Percentiles rank a stretch among this genome's conserved stretches.
phyloP scores from a whole-genome alignment of 345 rosid species.

The Populus simonii region DNA sequence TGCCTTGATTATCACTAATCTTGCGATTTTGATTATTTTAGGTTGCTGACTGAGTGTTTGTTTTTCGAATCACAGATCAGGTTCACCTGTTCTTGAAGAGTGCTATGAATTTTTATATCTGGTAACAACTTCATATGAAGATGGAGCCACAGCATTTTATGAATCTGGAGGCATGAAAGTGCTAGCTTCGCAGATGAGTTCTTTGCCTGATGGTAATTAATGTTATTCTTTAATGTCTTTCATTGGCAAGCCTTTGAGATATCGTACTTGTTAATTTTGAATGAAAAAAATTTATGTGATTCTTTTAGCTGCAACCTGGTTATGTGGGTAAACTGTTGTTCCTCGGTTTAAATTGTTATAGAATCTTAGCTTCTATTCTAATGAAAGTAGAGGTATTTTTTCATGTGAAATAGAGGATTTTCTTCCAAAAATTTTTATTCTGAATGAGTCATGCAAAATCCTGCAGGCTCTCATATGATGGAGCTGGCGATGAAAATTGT shows the following conservation, averaged over 20 bases:
- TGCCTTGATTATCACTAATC: not conserved
- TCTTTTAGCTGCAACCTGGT: not conserved
- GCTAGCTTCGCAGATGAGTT: slow-evolving; percentile 55
- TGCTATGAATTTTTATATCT: slow-evolving; percentile 71
- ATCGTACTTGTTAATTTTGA: not conserved
- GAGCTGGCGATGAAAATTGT: slow-evolving; percentile 68
- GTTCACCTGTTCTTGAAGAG: slow-evolving; percentile 49
- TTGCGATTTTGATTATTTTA: not conserved
- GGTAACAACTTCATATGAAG: slow-evolving; percentile 54
- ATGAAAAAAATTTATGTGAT: not conserved
- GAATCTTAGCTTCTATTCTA: not conserved
- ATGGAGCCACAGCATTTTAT: slow-evolving; percentile 45
- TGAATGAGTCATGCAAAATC: slow-evolving; percentile 8
- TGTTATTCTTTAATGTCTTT: not conserved
- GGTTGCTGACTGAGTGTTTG: not conserved
- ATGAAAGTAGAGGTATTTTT: not conserved
- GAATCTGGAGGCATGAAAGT: slow-evolving; percentile 70
- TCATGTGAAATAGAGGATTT: not conserved
- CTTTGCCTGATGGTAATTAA: slow-evolving; percentile 58
- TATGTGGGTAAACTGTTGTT: not conserved
- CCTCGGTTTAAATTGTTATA: not conserved
- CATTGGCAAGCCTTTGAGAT: not conserved
- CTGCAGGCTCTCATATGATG: slow-evolving; percentile 67
- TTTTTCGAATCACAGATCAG: slow-evolving; percentile 34
- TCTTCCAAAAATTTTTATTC: not conserved